Percentiles rank a stretch among this genome's conserved stretches.
These are phyloP conservation scores for Daedaleopsis sinensis DNA, from an alignment of 768 basidiomycete species.

Conservation along the genomic window DNA sequence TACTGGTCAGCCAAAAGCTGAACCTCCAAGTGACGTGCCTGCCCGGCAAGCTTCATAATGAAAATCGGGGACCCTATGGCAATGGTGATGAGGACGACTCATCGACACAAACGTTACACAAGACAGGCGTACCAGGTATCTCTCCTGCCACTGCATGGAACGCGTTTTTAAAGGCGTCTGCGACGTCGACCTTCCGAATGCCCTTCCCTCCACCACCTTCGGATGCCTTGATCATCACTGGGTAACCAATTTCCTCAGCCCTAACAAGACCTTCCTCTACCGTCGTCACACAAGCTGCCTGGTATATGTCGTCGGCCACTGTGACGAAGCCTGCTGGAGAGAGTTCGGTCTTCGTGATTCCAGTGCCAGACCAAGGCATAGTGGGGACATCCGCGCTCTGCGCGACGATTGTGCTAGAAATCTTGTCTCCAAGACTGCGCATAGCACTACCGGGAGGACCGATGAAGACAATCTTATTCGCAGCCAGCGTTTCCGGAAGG, in stretches of 20 bases:
- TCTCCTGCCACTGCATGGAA: conserved; percentile 94
- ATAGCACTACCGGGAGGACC: conserved; percentile 98
- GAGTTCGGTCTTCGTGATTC: conserved; percentile 84
- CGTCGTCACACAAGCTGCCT: conserved; percentile 81
- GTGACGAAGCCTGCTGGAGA: conserved; percentile 89
- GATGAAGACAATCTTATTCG: conserved; percentile 97
- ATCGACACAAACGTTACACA: conserved; percentile 11
- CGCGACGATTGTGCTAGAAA: conserved; percentile 98
- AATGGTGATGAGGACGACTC: conserved; percentile 7
- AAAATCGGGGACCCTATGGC: conserved; percentile 91
- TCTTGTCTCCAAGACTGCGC: conserved; percentile 99
- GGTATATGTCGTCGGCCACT: conserved; percentile 91
- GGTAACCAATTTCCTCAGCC: conserved; percentile 91
- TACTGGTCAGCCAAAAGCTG: conserved; percentile 99
- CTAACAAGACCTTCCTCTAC: conserved; percentile 86
- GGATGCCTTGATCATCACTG: conserved; percentile 99
- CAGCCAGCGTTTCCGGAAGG: conserved; percentile 89
- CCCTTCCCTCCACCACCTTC: conserved; percentile 99
- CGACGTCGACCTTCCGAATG: conserved; percentile 89
- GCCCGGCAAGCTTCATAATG: conserved; percentile 99
- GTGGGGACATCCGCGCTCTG: conserved; percentile 96
- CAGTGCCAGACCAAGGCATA: conserved; percentile 98
- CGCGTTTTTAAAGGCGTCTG: conserved; percentile 91
- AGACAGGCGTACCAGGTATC: conserved; percentile 76
- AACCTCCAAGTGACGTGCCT: conserved; percentile 96